A percentile compares a stretch with the other conserved stretches of the same genome.
Conservation (phyloP, 2,329 filamentous ascomycete species). For the Neonectria neomacrospora region DNA sequence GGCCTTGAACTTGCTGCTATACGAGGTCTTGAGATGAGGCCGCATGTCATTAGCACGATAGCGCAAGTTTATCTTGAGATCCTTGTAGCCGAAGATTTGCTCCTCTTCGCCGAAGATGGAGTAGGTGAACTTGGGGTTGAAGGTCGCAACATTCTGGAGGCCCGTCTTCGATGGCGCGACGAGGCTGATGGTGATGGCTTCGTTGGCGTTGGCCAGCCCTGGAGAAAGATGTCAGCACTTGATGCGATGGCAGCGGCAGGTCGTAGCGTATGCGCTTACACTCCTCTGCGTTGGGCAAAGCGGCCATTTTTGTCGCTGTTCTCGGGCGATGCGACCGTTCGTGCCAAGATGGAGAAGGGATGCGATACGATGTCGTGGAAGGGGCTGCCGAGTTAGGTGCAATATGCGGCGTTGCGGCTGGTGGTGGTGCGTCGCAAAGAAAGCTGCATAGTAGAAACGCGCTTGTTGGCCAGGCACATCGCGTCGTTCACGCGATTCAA, state of each 20-base stretch:
- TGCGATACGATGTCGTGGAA: conserved; percentile 9
- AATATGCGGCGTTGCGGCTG: conserved; percentile 2
- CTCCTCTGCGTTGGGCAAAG: conserved; percentile 47
- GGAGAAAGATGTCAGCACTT: conserved; percentile 32
- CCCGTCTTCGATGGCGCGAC: conserved; percentile 60
- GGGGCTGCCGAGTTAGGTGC: conserved; percentile 6
- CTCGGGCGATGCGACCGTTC: neutral
- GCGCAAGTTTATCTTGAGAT: conserved; percentile 78
- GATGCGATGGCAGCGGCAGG: conserved; percentile 14
- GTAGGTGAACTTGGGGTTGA: conserved; percentile 90
- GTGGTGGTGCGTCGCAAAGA: conserved; percentile 22
- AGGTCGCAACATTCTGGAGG: conserved; percentile 71
- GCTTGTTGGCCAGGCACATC: conserved; percentile 17
- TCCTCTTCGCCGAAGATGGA: conserved; percentile 94
- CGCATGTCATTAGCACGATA: conserved; percentile 78
- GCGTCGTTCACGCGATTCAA: conserved; percentile 42
- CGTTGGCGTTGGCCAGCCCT: conserved; percentile 71
- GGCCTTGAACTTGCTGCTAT: conserved; percentile 75
- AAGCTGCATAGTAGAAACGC: conserved; percentile 25
- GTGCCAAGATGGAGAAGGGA: conserved; percentile 6
- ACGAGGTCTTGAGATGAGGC: conserved; percentile 78
- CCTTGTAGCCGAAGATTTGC: conserved; percentile 88
- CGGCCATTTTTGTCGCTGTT: conserved; percentile 42
- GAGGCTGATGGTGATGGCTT: conserved; percentile 71
- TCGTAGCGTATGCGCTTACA: conserved; percentile 44